Conservation (phyloP, 352 stramenopile species). For the Phytophthora podocarpi region DNA sequence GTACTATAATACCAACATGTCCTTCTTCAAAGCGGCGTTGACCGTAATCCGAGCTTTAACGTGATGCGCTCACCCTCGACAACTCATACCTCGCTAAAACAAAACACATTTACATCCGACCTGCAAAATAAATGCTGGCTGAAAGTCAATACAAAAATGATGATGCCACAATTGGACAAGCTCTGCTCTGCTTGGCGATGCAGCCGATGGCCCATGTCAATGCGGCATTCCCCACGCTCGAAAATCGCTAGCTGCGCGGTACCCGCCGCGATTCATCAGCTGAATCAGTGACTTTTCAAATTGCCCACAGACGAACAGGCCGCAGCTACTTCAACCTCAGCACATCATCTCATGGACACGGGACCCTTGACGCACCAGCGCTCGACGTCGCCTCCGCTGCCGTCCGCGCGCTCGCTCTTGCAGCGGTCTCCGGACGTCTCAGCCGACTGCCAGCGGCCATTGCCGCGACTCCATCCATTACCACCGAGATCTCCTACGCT, state of each 20-base stretch:
- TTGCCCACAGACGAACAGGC: not conserved
- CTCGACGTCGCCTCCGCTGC: constrained; percentile 16
- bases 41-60: constrained; percentile 12
- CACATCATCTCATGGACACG: constrained; percentile 7
- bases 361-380: not conserved
- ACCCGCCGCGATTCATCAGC: too few relatives aligned
- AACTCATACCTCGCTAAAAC: not conserved
- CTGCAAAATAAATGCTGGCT: too few relatives aligned
- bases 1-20: too few relatives aligned
- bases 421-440: constrained; percentile 14
- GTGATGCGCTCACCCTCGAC: not conserved
- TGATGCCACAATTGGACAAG: constrained; percentile 23
- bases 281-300: constrained; percentile 35
- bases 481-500: constrained; percentile 9
- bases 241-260: not conserved
- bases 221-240: too few relatives aligned
- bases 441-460: constrained; percentile 11
- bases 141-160: too few relatives aligned
- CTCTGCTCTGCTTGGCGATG: constrained; percentile 14
- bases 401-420: constrained; percentile 24
- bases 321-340: not conserved
- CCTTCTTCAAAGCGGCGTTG: constrained; percentile 3
- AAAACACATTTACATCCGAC: too few relatives aligned
- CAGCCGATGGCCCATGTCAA: constrained; percentile 15
- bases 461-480: constrained; percentile 23